A percentile compares a stretch with the other conserved stretches of the same genome.
Evolutionary conservation across 352 stramenopile species (phyloP).

Genomic region (Chrysophaeum taylorii): DNA sequence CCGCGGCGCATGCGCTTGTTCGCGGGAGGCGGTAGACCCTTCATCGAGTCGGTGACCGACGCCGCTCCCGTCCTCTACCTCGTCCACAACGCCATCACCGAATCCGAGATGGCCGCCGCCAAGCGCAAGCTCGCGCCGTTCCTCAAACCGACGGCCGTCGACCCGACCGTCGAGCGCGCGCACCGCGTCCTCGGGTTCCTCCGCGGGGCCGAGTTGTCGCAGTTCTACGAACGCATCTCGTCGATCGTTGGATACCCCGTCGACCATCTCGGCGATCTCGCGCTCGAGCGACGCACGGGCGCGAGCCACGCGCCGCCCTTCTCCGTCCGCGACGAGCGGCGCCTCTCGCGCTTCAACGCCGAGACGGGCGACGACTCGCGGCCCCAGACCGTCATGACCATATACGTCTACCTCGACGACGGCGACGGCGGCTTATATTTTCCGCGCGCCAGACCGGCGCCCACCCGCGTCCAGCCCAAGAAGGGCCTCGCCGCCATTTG

Average conservation of each 20-base stretch:
- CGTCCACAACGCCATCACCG: background rate
- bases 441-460: background rate
- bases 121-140: background rate
- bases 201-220: background rate
- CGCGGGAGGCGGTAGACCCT: background rate
- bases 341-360: background rate
- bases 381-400: background rate
- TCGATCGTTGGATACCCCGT: conserved; percentile 10
- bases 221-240: conserved; percentile 3
- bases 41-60: conserved; percentile 9
- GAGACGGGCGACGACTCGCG: background rate
- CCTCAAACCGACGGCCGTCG: background rate
- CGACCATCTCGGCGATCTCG: background rate
- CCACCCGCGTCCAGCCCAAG: background rate
- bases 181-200: background rate
- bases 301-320: background rate
- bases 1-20: conserved; percentile 8
- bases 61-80: background rate
- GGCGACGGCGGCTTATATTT: background rate
- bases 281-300: background rate
- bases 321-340: background rate
- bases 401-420: background rate
- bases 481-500: background rate
- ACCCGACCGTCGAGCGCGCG: background rate
- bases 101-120: background rate